These are phyloP conservation scores for Pueraria montana DNA, from an alignment of 306 rosid species.

Conservation along the genomic window DNA sequence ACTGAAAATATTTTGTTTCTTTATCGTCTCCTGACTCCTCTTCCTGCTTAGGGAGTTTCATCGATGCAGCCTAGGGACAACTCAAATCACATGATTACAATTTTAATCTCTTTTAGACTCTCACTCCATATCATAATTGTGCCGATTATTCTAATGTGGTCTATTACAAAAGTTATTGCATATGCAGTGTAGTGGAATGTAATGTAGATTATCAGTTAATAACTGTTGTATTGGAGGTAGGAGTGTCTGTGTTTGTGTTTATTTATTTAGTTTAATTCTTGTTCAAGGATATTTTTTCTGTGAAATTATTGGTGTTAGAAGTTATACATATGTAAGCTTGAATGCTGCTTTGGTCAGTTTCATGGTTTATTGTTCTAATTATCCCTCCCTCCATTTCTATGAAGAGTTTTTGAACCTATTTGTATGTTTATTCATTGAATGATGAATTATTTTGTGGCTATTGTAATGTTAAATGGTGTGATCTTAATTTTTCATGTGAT, in stretches of 20 bases:
- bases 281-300: neutral
- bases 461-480: constrained; percentile 4
- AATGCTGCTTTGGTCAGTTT: constrained; percentile 21
- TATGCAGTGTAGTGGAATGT: neutral
- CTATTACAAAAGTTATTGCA: neutral
- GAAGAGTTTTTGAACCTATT: neutral
- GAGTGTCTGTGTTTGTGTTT: neutral
- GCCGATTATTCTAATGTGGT: constrained; percentile 5
- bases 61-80: neutral
- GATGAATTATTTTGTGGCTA: constrained; percentile 7
- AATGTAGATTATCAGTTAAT: neutral
- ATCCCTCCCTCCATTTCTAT: constrained; percentile 12
- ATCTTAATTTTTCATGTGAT: neutral
- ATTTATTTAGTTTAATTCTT: neutral
- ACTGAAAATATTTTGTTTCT: neutral
- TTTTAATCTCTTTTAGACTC: constrained; percentile 7
- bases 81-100: neutral
- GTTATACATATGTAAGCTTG: constrained; percentile 10
- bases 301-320: neutral
- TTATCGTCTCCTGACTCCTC: neutral
- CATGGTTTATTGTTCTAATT: constrained; percentile 21
- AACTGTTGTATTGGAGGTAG: neutral
- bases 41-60: constrained; percentile 12
- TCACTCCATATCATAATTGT: neutral
- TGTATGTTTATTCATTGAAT: neutral